phyloP scores from a whole-genome alignment of 768 basidiomycete species.

The Lentinus brumalis region DNA sequence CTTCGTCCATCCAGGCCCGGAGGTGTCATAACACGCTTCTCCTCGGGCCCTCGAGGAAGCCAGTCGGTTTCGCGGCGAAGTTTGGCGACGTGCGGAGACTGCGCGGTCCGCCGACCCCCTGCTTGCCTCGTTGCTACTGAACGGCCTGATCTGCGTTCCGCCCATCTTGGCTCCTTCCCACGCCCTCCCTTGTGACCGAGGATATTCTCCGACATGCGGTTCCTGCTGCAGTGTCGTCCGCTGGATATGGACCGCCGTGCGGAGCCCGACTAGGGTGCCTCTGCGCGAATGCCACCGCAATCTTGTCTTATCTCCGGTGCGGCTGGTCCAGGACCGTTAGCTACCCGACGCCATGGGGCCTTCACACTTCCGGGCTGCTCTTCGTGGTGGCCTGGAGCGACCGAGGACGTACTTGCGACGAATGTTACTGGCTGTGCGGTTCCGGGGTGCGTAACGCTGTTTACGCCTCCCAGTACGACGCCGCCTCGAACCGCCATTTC shows the following conservation, averaged over 20 bases:
- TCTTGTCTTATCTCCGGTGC: neutral
- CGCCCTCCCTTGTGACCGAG: slow-evolving; percentile 3
- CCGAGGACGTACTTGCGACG: too few species aligned
- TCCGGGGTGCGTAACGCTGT: too few species aligned
- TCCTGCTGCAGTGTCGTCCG: neutral
- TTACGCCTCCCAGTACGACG: too few species aligned
- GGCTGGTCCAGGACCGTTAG: neutral
- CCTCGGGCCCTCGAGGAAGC: neutral
- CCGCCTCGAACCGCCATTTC: too few species aligned
- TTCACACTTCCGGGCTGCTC: neutral
- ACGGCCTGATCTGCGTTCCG: slow-evolving; percentile 7
- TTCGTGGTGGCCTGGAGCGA: too few species aligned
- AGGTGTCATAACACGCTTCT: neutral
- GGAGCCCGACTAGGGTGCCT: neutral
- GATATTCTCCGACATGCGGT: neutral
- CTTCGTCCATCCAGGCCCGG: neutral
- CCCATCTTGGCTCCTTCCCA: neutral
- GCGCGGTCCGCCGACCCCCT: neutral
- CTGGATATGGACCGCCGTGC: neutral
- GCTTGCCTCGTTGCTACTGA: slow-evolving; percentile 20
- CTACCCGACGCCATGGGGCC: neutral
- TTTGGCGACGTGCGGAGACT: neutral
- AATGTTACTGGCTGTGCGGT: too few species aligned
- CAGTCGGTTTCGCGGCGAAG: neutral
- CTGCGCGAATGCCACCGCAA: neutral